phyloP scores from a whole-genome alignment of 768 basidiomycete genomes.

The Clitopilus passeckerianus region DNA sequence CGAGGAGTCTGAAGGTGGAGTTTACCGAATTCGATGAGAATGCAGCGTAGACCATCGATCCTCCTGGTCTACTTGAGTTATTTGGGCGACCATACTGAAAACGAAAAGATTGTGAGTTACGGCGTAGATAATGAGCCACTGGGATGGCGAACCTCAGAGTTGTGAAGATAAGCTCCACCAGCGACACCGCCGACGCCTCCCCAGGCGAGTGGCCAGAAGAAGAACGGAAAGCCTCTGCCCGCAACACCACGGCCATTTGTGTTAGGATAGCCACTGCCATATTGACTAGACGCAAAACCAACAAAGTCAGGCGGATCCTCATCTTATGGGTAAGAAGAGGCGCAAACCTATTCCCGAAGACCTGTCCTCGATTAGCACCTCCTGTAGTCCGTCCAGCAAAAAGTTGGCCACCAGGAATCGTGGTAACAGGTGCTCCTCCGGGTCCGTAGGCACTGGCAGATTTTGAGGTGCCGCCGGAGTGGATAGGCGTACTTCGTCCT shows the following conservation, averaged over 20 bases:
- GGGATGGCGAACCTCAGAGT: not conserved
- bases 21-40: constrained; percentile 27
- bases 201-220: constrained; percentile 4
- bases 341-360: constrained; percentile 34
- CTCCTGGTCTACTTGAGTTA: constrained; percentile 41
- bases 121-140: not conserved
- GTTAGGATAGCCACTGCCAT: constrained; percentile 5
- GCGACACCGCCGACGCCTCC: not conserved
- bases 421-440: constrained; percentile 16
- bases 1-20: constrained; percentile 34
- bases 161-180: not conserved
- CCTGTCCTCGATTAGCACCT: constrained; percentile 34
- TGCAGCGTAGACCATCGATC: constrained; percentile 26
- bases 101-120: not conserved
- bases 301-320: not conserved
- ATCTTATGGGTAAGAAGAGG: not conserved
- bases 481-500: not conserved
- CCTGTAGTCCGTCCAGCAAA: constrained; percentile 36
- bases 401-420: constrained; percentile 27
- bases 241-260: not conserved
- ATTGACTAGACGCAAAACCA: not conserved
- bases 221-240: constrained; percentile 1
- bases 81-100: constrained; percentile 36
- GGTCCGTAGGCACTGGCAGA: constrained; percentile 19
- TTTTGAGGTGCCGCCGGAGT: constrained; percentile 11